Conservation (phyloP, 2,329 filamentous ascomycete species). For the Fusarium pseudoanthophilum region DNA sequence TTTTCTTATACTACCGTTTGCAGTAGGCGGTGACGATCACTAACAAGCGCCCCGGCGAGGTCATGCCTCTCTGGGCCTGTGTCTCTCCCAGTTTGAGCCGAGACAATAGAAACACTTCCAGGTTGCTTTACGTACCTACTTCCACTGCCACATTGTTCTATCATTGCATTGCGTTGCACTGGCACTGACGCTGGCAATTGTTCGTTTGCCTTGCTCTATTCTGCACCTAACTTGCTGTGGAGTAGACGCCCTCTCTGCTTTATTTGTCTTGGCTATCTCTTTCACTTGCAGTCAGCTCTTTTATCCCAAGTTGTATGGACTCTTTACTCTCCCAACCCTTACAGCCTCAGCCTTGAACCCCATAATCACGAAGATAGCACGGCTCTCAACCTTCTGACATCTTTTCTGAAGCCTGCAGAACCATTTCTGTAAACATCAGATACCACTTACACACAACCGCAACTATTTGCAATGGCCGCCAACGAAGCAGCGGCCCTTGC, state of each 20-base stretch:
- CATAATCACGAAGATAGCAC: conserved; percentile 7
- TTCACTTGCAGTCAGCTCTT: conserved; percentile 18
- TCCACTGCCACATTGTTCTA: neutral
- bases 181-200: conserved; percentile 1
- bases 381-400: neutral
- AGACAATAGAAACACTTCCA: conserved; percentile 27
- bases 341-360: conserved; percentile 3
- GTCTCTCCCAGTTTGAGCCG: conserved; percentile 23
- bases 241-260: neutral
- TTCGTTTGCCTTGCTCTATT: neutral
- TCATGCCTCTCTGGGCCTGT: conserved; percentile 34
- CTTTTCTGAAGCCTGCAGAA: neutral
- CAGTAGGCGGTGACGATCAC: conserved; percentile 40
- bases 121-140: neutral
- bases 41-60: conserved; percentile 28
- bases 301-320: conserved; percentile 17
- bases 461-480: conserved; percentile 51
- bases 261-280: conserved; percentile 1
- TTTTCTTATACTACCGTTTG: conserved; percentile 22
- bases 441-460: neutral
- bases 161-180: neutral
- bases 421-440: neutral
- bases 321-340: conserved; percentile 27
- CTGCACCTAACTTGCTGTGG: neutral
- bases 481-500: conserved; percentile 51